A percentile compares a stretch with the other conserved stretches of the same genome.
These are phyloP conservation scores for Aspergillus leporis DNA, from an alignment of 495 filamentous ascomycete species.

Conservation along the genomic window DNA sequence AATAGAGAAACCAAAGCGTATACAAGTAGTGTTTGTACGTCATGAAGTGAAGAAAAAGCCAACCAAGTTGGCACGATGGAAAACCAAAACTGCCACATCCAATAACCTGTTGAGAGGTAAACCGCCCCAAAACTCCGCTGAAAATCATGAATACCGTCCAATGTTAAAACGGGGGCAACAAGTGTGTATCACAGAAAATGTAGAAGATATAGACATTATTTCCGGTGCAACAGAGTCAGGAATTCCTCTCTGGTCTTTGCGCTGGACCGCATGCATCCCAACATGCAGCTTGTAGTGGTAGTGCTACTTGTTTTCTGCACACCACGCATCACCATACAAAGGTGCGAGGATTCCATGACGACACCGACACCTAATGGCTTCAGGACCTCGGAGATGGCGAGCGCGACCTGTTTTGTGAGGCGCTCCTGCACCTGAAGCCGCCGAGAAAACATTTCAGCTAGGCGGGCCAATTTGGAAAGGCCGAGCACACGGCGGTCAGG, in stretches of 20 bases:
- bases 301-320: conserved; percentile 85
- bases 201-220: conserved; percentile 27
- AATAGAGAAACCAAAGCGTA: not conserved
- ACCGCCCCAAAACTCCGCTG: conserved; percentile 41
- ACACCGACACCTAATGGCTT: conserved; percentile 91
- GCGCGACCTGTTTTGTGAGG: conserved; percentile 91
- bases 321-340: conserved; percentile 98
- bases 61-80: conserved; percentile 1
- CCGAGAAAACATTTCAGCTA: conserved; percentile 96
- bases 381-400: conserved; percentile 88
- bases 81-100: conserved; percentile 20
- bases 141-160: conserved; percentile 31
- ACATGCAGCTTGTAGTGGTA: conserved; percentile 94
- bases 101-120: conserved; percentile 40
- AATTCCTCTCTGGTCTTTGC: conserved; percentile 96
- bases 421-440: conserved; percentile 94
- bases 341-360: conserved; percentile 94
- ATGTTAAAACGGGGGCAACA: conserved; percentile 27
- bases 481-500: conserved; percentile 84
- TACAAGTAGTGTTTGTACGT: not conserved
- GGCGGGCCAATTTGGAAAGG: conserved; percentile 90
- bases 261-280: conserved; percentile 88
- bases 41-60: not conserved
- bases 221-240: conserved; percentile 73
- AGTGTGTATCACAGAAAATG: conserved; percentile 18